A percentile compares a stretch with the other conserved stretches of the same genome.
Conservation (phyloP, 495 filamentous ascomycete genomes). For the Aspergillus campestris region DNA sequence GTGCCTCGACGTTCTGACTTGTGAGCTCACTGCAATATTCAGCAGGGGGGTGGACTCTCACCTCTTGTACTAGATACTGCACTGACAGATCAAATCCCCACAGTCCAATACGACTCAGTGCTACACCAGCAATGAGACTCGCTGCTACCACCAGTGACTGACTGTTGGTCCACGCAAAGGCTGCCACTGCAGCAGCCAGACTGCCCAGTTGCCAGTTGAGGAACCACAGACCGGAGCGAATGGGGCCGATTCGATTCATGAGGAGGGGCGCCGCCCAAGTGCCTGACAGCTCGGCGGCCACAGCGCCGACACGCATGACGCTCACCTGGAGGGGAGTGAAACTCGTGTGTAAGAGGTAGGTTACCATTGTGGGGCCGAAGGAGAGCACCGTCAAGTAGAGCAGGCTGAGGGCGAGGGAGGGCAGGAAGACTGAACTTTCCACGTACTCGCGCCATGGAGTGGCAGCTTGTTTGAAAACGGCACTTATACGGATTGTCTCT, state of each 20-base stretch:
- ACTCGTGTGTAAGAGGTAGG: conserved; percentile 48
- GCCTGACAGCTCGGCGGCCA: conserved; percentile 40
- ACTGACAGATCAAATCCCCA: conserved; percentile 61
- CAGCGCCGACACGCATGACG: conserved; percentile 42
- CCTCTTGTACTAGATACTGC: conserved; percentile 59
- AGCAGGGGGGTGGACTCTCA: conserved; percentile 16
- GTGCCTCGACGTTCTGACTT: conserved; percentile 22
- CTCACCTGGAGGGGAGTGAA: conserved; percentile 47
- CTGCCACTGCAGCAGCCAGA: conserved; percentile 32
- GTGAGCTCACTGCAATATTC: conserved; percentile 24
- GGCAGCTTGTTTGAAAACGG: conserved; percentile 2
- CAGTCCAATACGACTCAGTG: conserved; percentile 53
- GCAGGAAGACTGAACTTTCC: conserved; percentile 35
- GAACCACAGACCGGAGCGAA: conserved; percentile 56
- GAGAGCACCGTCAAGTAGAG: conserved; percentile 53
- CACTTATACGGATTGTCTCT: background rate
- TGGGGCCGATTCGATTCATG: conserved; percentile 47
- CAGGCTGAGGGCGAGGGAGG: conserved; percentile 46
- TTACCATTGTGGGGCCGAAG: conserved; percentile 52
- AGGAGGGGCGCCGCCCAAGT: conserved; percentile 42
- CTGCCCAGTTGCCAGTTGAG: conserved; percentile 52
- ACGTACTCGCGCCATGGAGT: conserved; percentile 34
- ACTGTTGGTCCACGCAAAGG: conserved; percentile 29
- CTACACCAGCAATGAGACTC: conserved; percentile 42
- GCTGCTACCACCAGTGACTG: conserved; percentile 27